A percentile compares a stretch with the other conserved stretches of the same genome.
Conservation (phyloP, 1,139 yeast species). For the Suhomyces coccinellae region DNA sequence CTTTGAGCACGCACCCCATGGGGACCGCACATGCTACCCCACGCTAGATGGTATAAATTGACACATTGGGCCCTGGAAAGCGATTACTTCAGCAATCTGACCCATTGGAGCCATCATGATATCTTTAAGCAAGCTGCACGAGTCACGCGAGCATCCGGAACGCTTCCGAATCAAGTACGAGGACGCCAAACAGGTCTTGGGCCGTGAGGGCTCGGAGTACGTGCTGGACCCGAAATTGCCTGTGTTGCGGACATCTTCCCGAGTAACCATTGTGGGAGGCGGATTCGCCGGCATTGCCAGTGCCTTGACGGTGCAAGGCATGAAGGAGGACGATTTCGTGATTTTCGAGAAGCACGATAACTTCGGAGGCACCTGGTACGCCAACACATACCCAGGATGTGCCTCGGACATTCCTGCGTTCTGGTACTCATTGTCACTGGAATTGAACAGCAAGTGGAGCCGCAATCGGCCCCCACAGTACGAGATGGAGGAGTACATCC, state of each 20-base stretch:
- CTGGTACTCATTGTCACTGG: conserved; percentile 47
- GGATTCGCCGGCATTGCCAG: conserved; percentile 50
- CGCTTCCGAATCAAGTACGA: conserved; percentile 26
- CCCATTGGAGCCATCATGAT: too few species aligned
- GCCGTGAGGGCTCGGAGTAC: conserved; percentile 19
- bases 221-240: conserved; percentile 24
- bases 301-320: conserved; percentile 31
- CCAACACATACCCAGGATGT: conserved; percentile 56
- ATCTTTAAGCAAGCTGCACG: too few species aligned
- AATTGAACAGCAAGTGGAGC: conserved; percentile 46
- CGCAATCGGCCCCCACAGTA: conserved; percentile 48
- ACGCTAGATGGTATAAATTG: too few species aligned
- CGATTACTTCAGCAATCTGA: too few species aligned
- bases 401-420: conserved; percentile 54
- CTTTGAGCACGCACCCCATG: too few species aligned
- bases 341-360: conserved; percentile 46
- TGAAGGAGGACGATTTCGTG: conserved; percentile 35
- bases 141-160: too few species aligned
- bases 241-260: conserved; percentile 25
- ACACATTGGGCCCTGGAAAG: too few species aligned
- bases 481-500: conserved; percentile 50
- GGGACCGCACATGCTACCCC: too few species aligned
- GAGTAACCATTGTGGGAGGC: conserved; percentile 46
- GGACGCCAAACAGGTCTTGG: conserved; percentile 32
- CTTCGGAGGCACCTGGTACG: conserved; percentile 59